phyloP scores from a whole-genome alignment of 257 asterid species.

The Solanum lycopersicoides region DNA sequence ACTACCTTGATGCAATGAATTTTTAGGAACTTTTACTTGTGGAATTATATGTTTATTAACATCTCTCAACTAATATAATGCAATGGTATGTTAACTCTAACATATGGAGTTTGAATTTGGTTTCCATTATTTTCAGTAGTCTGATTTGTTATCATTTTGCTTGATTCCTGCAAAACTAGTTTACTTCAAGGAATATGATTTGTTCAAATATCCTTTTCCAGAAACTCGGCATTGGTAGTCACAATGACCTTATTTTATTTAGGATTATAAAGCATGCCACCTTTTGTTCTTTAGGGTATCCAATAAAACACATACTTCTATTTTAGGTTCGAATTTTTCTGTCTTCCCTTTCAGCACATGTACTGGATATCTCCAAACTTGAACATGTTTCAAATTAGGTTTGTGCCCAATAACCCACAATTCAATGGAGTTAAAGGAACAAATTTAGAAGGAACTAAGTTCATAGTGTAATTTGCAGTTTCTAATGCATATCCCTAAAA shows the following conservation, averaged over 20 bases:
- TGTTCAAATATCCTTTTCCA: not conserved
- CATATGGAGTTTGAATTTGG: not conserved
- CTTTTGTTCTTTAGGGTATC: not conserved
- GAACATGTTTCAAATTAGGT: not conserved
- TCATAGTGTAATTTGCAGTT: too few species aligned
- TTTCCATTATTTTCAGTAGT: too few species aligned
- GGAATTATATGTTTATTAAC: not conserved
- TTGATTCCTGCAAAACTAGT: not conserved
- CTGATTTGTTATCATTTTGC: not conserved
- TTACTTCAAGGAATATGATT: not conserved
- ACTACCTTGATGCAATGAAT: not conserved
- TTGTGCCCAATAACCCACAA: not conserved
- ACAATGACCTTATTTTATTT: not conserved
- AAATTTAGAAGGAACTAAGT: not conserved
- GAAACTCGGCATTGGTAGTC: not conserved
- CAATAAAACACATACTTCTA: not conserved
- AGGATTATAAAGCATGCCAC: not conserved
- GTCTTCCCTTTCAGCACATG: not conserved
- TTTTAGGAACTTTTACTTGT: not conserved
- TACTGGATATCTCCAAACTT: not conserved
- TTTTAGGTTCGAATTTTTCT: not conserved
- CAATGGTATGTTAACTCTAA: not conserved
- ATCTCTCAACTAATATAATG: not conserved
- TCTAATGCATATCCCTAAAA: not conserved
- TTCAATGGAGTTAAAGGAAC: not conserved